phyloP scores from a whole-genome alignment of 2,329 filamentous ascomycete species.

The Alternaria gansuensis region DNA sequence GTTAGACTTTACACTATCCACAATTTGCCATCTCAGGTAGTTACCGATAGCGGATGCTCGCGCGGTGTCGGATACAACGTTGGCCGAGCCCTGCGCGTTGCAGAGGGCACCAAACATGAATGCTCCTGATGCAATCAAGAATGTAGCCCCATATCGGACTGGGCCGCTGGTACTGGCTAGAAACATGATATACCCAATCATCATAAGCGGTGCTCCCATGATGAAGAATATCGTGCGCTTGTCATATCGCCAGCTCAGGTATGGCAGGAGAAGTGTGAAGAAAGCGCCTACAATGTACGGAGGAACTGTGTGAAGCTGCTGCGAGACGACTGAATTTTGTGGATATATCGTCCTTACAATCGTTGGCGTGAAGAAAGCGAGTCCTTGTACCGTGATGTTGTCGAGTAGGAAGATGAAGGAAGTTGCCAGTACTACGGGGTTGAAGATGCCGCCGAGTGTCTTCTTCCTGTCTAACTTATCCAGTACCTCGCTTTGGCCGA shows the following conservation, averaged over 20 bases:
- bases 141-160: conserved; percentile 74
- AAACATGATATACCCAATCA: conserved; percentile 75
- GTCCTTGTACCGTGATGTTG: conserved; percentile 75
- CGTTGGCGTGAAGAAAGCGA: conserved; percentile 75
- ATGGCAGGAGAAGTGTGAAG: conserved; percentile 70
- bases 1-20: background rate
- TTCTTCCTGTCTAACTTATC: conserved; percentile 70
- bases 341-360: conserved; percentile 76
- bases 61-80: conserved; percentile 75
- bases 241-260: conserved; percentile 69
- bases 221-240: conserved; percentile 69
- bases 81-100: conserved; percentile 73
- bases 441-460: conserved; percentile 68
- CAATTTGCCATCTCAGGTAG: background rate
- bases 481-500: conserved; percentile 69
- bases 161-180: conserved; percentile 61
- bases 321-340: conserved; percentile 63
- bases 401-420: conserved; percentile 69
- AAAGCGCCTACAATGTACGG: conserved; percentile 74
- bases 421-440: conserved; percentile 67
- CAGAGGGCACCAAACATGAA: conserved; percentile 71
- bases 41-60: conserved; percentile 69
- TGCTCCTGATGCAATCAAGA: conserved; percentile 71
- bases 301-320: conserved; percentile 75
- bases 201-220: conserved; percentile 67